Evolutionary conservation across 2,329 filamentous ascomycete genomes (phyloP), one percentile per base, ranked within the genome.

Genomic region (Fusarium chuoi): DNA sequence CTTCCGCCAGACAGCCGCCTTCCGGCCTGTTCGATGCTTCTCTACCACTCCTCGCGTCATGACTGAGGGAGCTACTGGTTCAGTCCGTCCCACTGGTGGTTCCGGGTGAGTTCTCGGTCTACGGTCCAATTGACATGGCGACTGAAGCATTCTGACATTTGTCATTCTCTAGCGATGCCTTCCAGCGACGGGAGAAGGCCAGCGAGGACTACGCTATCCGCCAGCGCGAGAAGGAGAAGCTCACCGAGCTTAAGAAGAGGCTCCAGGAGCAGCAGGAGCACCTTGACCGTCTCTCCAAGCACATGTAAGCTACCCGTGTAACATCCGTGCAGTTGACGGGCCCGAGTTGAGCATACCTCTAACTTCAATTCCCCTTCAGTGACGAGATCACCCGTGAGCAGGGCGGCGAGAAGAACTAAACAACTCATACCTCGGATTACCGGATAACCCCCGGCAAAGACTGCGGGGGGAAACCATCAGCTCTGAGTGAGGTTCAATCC

Each of bases 141-240:
- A 60, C 39, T 54, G 56, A 38, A 44, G 41, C 14, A 22, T 48
- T 45, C 61, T 75, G 41, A 75, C 55, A 33, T 15, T 26, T 17
- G 7, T 15, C 1, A 10, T 15, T 26, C 10, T 42, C 78, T 76
- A 97, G 96, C 78, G 96, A 99, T 82, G 91, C 94, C 65, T 99
- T 98, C 90, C 94, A 92, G 86, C 93, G 92, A 86, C 94, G 96
- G 79, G 96, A 99, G 86, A 90, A 92, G 82, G 96, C 96, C 77
- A 89, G 87, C 82, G 96, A 98, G 87, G 92, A 95, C 83, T 90
- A 90, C 78, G 94, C 93, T 85, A 95, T 99, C 85, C 90, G 91
- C 80, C 87, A 93, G 86, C 93, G 95, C 82, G 96, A 98, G 89
- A 90, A 91, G 86, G 91, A 95, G 87, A 98, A 98, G 94, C 92